Base-by-base conservation (phyloP, 75 land plant genomes). In the Picea glauca region DNA sequence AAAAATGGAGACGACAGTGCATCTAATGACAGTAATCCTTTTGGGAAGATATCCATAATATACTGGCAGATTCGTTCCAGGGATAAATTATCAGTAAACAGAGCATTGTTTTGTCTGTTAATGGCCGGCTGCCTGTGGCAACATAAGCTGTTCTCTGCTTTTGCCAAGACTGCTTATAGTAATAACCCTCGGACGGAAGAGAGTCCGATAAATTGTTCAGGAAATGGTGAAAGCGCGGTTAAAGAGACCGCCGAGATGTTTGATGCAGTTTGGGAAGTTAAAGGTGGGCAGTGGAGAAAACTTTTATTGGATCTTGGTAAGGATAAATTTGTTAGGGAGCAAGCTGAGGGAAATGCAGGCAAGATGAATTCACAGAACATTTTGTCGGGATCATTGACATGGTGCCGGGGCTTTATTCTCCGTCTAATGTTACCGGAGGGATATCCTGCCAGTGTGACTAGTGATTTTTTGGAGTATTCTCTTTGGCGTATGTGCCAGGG, bases 401-500 rank as follows among this genome's bases (percentile, higher is more conserved):
- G 62, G 64, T 84, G 83, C 63, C 79, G 66, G 61, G 91, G 91
- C 74, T 64, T 91, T 30, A 21, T 87, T 14, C 57, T 83, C 80
- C 78, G 72, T 5, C 61, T 93, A 56, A 81, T 98, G 90, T 86
- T 98, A 0, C 99, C 99, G 0, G 88, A 92, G 13, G 99, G 98
- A 0, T 98, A 86, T 81, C 99, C 99, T 0, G 54, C 79, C 40
- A 93, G 98, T 79, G 99, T 98, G 35, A 98, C 89, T 38, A 84
- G 84, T 60, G 99, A 98, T 81, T 98, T 95, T 68, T 77, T 93
- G 80, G 94, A 98, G 21, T 98, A 95, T 72, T 91, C 99, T 43
- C 80, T 95, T 7, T 98, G 99, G 99, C 85, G 99, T 72, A 91
- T 87, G 64, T 88, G 90, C 2, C 99, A 98, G 77, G 88, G 92